A percentile compares a stretch with the other conserved stretches of the same genome.
These are phyloP conservation scores for Murraya paniculata DNA, from an alignment of 345 rosid species.

Conservation along the genomic window DNA sequence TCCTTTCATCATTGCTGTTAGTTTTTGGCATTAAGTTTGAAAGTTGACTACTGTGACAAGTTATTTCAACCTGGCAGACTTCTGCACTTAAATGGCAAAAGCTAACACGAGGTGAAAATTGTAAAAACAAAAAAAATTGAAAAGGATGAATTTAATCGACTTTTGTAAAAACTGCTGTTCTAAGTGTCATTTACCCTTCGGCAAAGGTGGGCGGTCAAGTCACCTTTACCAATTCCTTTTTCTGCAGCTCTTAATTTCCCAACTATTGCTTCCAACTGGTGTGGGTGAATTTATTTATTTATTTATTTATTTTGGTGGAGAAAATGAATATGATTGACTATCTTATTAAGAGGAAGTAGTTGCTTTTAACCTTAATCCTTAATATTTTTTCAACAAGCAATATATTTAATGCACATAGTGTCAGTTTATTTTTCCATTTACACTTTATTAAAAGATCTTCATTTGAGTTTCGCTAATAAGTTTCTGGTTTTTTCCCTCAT, in stretches of 20 bases:
- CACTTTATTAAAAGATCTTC: background rate
- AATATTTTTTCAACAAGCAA: background rate
- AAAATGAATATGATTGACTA: background rate
- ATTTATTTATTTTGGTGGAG: conserved; percentile 1
- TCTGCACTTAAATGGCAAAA: background rate
- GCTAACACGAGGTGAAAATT: background rate
- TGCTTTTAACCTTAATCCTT: background rate
- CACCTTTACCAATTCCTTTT: conserved; percentile 2
- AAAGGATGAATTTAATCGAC: background rate
- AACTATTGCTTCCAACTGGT: conserved; percentile 3
- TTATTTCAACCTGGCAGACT: background rate
- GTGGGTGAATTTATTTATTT: background rate
- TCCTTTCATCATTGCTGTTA: background rate
- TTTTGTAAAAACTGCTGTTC: background rate
- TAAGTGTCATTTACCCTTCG: background rate
- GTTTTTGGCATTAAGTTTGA: background rate
- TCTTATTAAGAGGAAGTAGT: conserved; percentile 10
- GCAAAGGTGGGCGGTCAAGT: conserved; percentile 2
- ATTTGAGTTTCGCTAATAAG: background rate
- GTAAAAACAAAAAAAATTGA: background rate
- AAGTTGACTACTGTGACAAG: background rate
- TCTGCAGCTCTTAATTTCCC: background rate
- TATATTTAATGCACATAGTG: background rate
- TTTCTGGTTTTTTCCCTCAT: background rate
- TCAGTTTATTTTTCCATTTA: background rate